These are phyloP conservation scores for Heterobasidion parviporum DNA, from an alignment of 1,284 basidiomycete species.

Conservation along the genomic window DNA sequence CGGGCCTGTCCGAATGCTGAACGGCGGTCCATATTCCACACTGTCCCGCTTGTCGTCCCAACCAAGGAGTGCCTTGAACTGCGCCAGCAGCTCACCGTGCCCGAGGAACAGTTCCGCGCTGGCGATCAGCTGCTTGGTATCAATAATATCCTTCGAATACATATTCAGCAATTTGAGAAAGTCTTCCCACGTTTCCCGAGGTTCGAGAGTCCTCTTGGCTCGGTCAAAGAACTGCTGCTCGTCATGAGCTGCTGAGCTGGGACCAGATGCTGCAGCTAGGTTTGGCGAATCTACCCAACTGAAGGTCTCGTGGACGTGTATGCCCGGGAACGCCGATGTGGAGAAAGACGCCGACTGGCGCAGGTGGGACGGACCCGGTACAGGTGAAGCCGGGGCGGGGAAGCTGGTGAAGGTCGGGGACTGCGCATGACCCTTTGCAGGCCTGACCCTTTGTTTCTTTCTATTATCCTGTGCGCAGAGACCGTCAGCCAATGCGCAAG, in stretches of 20 bases:
- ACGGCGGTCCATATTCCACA: constrained; percentile 69
- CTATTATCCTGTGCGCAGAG: constrained; percentile 6
- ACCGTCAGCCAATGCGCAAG: neutral
- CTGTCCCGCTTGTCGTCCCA: constrained; percentile 65
- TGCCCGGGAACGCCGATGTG: constrained; percentile 4
- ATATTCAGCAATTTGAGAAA: constrained; percentile 80
- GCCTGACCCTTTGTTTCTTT: constrained; percentile 11
- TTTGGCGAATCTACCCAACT: neutral
- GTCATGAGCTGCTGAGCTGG: constrained; percentile 55
- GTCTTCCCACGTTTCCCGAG: constrained; percentile 71
- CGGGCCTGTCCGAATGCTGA: constrained; percentile 62
- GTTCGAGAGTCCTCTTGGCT: constrained; percentile 73
- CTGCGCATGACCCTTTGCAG: constrained; percentile 9
- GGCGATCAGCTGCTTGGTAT: constrained; percentile 77
- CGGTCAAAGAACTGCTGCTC: constrained; percentile 94
- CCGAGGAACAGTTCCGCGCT: constrained; percentile 76
- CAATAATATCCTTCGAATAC: constrained; percentile 84
- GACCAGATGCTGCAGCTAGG: constrained; percentile 5
- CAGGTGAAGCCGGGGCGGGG: constrained; percentile 21
- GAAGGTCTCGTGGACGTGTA: neutral
- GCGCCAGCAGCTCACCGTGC: constrained; percentile 64
- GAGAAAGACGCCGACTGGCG: constrained; percentile 13
- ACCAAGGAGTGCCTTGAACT: constrained; percentile 85
- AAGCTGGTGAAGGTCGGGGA: constrained; percentile 13
- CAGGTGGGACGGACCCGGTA: constrained; percentile 11